A percentile compares a stretch with the other conserved stretches of the same genome.
Evolutionary conservation across 2,329 filamentous ascomycete species (phyloP).

Genomic region (Fusarium sp.): DNA sequence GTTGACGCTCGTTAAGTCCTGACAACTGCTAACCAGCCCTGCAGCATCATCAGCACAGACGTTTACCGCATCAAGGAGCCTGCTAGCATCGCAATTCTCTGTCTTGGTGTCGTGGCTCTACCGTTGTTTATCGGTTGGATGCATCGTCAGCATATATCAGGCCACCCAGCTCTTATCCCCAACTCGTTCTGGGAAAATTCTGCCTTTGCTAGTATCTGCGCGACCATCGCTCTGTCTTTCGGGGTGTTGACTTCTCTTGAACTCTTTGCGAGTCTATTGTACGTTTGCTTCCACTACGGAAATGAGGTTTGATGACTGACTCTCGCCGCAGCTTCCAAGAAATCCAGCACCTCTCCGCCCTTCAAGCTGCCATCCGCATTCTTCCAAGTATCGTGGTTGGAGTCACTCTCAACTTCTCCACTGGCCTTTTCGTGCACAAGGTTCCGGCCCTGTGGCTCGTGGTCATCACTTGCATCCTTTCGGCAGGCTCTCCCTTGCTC

Average conservation of each 20-base stretch:
- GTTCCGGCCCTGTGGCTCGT: conserved; percentile 55
- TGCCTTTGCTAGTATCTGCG: conserved; percentile 66
- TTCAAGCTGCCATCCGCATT: conserved; percentile 59
- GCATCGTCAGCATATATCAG: conserved; percentile 56
- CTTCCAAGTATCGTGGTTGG: conserved; percentile 59
- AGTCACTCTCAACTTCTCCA: conserved; percentile 54
- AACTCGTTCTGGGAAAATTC: conserved; percentile 71
- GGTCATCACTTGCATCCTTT: conserved; percentile 53
- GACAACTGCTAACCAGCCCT: neutral
- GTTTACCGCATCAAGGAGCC: conserved; percentile 56
- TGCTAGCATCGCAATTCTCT: conserved; percentile 59
- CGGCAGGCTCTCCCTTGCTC: conserved; percentile 60
- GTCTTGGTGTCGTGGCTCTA: conserved; percentile 55
- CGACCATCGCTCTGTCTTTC: conserved; percentile 59
- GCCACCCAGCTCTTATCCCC: conserved; percentile 68
- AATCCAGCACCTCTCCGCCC: conserved; percentile 58
- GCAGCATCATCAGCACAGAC: conserved; percentile 52
- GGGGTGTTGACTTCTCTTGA: conserved; percentile 61
- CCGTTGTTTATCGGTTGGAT: conserved; percentile 67
- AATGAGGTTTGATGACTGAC: conserved; percentile 1
- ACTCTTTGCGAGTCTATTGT: conserved; percentile 62
- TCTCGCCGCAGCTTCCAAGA: conserved; percentile 59
- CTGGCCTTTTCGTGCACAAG: conserved; percentile 58
- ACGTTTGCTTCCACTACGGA: conserved; percentile 23
- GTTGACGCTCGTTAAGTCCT: conserved; percentile 20